Evolutionary conservation across 83 land plant genomes (phyloP).

Genomic region (Thuja plicata): DNA sequence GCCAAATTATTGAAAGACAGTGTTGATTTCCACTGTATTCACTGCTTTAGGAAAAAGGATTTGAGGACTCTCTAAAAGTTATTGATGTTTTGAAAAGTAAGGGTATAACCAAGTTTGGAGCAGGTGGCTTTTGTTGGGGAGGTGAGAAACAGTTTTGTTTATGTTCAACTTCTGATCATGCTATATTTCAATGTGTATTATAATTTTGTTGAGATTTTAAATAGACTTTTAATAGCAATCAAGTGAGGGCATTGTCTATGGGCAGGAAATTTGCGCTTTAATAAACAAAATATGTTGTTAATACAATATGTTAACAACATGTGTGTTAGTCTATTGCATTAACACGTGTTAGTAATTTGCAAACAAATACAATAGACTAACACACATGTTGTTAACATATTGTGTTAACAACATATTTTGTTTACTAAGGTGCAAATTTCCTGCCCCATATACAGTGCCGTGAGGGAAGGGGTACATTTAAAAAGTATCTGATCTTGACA

Average conservation of each 20-base stretch:
- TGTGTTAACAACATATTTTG: no score
- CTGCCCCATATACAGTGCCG: no score
- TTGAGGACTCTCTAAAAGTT: constrained; percentile 39
- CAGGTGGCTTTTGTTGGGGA: constrained; percentile 78
- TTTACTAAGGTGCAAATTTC: no score
- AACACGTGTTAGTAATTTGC: no score
- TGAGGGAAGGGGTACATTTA: not conserved
- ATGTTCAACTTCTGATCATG: not conserved
- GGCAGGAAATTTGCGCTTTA: no score
- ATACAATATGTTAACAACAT: no score
- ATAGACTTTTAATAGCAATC: not conserved
- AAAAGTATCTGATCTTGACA: not conserved
- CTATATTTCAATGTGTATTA: not conserved
- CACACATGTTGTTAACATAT: no score
- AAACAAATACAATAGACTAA: no score
- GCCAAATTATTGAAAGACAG: not conserved
- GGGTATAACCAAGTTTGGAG: constrained; percentile 52
- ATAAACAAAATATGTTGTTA: no score
- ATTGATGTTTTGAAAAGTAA: constrained; percentile 34
- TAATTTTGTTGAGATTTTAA: not conserved
- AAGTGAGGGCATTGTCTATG: no score
- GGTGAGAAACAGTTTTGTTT: constrained; percentile 11
- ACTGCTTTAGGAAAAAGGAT: constrained; percentile 22
- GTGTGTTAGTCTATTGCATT: no score
- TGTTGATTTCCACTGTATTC: not conserved